A percentile compares a stretch with the other conserved stretches of the same genome.
Evolutionary conservation across 805 yeast genomes (phyloP).

Genomic region (Nakazawaea peltata): DNA sequence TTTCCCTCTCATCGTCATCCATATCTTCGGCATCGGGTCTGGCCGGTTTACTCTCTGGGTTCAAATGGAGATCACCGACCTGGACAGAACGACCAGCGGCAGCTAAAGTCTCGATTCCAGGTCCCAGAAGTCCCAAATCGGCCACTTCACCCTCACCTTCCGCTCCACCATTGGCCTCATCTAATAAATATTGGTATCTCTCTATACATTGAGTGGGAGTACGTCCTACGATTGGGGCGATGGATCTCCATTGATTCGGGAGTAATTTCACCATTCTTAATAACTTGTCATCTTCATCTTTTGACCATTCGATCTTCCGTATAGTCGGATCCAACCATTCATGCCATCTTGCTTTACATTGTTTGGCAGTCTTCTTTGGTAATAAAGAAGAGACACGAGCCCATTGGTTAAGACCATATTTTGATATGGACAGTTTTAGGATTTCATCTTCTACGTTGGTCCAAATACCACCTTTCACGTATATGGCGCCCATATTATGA

Average conservation of each 20-base stretch:
- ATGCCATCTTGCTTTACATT: slow-evolving; percentile 88
- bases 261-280: slow-evolving; percentile 56
- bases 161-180: slow-evolving; percentile 33
- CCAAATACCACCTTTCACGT: slow-evolving; percentile 89
- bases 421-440: slow-evolving; percentile 81
- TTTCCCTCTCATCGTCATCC: slow-evolving; percentile 85
- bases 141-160: slow-evolving; percentile 1
- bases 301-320: slow-evolving; percentile 57
- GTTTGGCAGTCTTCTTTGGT: slow-evolving; percentile 81
- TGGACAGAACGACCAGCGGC: slow-evolving; percentile 16
- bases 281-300: slow-evolving; percentile 68
- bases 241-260: slow-evolving; percentile 94
- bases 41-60: slow-evolving; percentile 75
- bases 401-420: slow-evolving; percentile 95
- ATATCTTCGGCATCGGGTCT: slow-evolving; percentile 71
- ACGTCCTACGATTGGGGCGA: slow-evolving; percentile 73
- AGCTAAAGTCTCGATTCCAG: slow-evolving; percentile 38
- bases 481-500: slow-evolving; percentile 53
- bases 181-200: slow-evolving; percentile 67
- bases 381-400: slow-evolving; percentile 81
- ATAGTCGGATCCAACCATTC: slow-evolving; percentile 80
- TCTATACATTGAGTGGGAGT: slow-evolving; percentile 85
- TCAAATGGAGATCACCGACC: slow-evolving; percentile 55
- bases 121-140: slow-evolving; percentile 35
- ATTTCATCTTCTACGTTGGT: slow-evolving; percentile 81